Conservation (phyloP, 345 rosid species). For the Stellera chamaejasme region DNA sequence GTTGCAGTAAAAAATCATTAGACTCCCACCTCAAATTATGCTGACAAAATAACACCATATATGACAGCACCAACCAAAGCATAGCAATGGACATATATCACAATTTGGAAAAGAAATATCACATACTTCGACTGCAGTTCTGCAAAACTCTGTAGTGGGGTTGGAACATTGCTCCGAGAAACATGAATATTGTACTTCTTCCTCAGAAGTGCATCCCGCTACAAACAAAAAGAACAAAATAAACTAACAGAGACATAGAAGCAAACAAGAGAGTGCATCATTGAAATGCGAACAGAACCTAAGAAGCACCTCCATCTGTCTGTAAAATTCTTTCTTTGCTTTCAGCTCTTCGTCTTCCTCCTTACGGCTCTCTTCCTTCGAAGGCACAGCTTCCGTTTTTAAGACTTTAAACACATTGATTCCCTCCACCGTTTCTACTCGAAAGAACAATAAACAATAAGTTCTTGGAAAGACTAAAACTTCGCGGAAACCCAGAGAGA, state of each 20-base stretch:
- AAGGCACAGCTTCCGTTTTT: conserved; percentile 15
- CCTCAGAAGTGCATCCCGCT: conserved; percentile 67
- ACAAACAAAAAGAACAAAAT: conserved; percentile 8
- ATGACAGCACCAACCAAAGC: too few species aligned
- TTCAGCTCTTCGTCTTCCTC: conserved; percentile 21
- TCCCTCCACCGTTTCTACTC: conserved; percentile 55
- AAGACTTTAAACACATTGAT: conserved; percentile 67
- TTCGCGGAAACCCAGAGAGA: neutral
- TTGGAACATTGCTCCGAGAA: conserved; percentile 62
- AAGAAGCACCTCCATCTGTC: conserved; percentile 55
- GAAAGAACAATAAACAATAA: conserved; percentile 3
- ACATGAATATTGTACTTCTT: conserved; percentile 74
- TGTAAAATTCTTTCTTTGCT: conserved; percentile 46
- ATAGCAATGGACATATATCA: too few species aligned
- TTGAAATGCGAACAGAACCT: neutral
- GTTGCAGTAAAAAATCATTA: neutral
- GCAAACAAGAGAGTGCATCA: neutral
- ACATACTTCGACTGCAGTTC: conserved; percentile 63
- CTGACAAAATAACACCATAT: neutral
- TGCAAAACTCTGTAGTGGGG: conserved; percentile 62
- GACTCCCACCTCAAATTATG: neutral
- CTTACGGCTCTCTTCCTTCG: conserved; percentile 18
- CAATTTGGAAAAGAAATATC: conserved; percentile 1
- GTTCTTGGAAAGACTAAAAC: neutral
- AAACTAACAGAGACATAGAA: neutral